phyloP scores from a whole-genome alignment of 2,329 filamentous ascomycete genomes.

The Fusarium fujikuroi region DNA sequence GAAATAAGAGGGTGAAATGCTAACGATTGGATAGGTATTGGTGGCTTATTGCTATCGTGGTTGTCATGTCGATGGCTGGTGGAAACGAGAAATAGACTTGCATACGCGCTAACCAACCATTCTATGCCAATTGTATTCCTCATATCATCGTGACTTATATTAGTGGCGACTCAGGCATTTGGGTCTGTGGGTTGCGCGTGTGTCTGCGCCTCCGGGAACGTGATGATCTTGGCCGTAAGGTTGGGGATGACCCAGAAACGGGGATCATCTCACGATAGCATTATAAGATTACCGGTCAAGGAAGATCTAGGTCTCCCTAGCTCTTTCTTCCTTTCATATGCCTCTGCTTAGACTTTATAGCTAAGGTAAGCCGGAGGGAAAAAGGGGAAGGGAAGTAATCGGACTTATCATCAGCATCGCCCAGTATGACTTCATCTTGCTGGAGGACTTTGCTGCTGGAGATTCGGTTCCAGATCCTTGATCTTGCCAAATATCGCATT shows the following conservation, averaged over 20 bases:
- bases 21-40: slow-evolving; percentile 66
- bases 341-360: neutral
- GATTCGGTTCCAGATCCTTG: neutral
- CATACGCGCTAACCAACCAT: slow-evolving; percentile 4
- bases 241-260: neutral
- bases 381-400: neutral
- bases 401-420: neutral
- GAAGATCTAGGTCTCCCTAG: neutral
- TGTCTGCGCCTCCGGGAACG: neutral
- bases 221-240: neutral
- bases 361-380: neutral
- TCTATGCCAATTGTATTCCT: neutral
- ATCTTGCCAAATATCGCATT: neutral
- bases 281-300: neutral
- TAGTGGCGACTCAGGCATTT: neutral
- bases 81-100: slow-evolving; percentile 63
- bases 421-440: neutral
- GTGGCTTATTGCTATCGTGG: slow-evolving; percentile 69
- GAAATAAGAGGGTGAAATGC: slow-evolving; percentile 33
- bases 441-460: neutral
- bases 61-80: slow-evolving; percentile 63
- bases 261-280: neutral
- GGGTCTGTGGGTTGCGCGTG: neutral
- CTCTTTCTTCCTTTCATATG: neutral
- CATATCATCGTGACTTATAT: neutral